Evolutionary conservation across 2,329 filamentous ascomycete genomes (phyloP), one percentile per base, ranked within the genome.

Genomic region (Dothistroma septosporum): DNA sequence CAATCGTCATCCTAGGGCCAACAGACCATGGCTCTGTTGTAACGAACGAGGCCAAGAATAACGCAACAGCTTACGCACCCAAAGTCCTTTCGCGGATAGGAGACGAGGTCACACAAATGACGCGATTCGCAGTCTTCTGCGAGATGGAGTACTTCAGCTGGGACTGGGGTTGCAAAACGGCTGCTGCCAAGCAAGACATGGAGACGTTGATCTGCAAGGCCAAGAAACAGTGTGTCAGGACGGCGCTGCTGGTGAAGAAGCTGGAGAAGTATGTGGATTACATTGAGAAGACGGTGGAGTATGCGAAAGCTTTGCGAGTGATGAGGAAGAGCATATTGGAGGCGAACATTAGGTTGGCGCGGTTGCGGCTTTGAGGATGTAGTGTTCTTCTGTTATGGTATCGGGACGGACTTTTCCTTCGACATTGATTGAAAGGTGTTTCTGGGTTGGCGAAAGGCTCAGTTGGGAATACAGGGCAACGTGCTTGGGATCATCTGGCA

Each of bases 141-240:
- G 62, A 65, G 44, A 58, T 50, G 12, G 66, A 68, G 28, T 68
- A 61, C 61, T 65, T 61, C 50, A 59, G 56, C 47, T 64, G 62
- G 62, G 66, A 66, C 24, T 68, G 64, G 66, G 55, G 35, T 10
- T 62, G 59, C 55, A 68, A 66, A 44, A 66, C 61, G 24, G 53
- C 49, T 16, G 48, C 55, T 22, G 66, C 64, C 16, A 56, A 55
- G 49, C 57, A 61, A 12, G 64, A 68, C 32, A 68, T 68, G 66
- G 50, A 56, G 57, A 55, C 21, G 14, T 35, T 65, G 49, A 62
- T 68, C 2, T 14, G 47, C 32, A 54, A 50, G 33, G 64, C 61
- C 7, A 58, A 61, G 44, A 49, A 55, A 22, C 59, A 64, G 24
- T 60, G 59, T 41, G 41, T 54, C 19, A 55, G 19, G 44, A 48